Evolutionary conservation across 441 rosid genomes (phyloP).

Genomic region (Eutrema salsugineum): DNA sequence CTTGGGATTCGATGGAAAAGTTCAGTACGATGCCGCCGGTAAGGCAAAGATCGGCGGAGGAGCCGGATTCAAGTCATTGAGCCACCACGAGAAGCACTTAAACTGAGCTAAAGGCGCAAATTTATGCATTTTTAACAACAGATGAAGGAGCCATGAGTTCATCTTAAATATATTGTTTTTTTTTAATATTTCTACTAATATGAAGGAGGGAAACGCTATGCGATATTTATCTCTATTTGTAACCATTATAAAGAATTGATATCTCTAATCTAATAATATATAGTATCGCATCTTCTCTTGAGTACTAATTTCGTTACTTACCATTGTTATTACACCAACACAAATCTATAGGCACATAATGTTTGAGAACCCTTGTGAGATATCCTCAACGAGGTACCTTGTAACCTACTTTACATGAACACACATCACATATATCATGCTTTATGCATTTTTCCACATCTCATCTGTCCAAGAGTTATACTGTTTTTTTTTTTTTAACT

Average conservation of each 20-base stretch:
- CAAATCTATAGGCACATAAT: background rate
- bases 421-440: no score
- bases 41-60: constrained; percentile 2
- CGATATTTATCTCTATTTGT: constrained; percentile 18
- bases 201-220: constrained; percentile 24
- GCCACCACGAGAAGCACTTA: background rate
- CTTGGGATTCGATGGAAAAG: background rate
- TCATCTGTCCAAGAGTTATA: no score
- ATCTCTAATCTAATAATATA: background rate
- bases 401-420: no score
- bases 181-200: background rate
- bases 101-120: constrained; percentile 2
- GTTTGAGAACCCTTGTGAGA: no score
- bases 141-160: constrained; percentile 32
- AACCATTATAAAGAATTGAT: background rate
- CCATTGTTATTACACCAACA: background rate
- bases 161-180: background rate
- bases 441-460: no score
- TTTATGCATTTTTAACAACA: constrained; percentile 13
- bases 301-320: background rate
- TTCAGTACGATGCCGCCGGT: constrained; percentile 7
- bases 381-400: no score
- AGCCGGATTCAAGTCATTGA: constrained; percentile 3
- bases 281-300: constrained; percentile 17
- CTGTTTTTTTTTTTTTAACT: no score